Evolutionary conservation across 2,329 filamentous ascomycete species (phyloP).

Genomic region (Cladobotryum mycophilum): DNA sequence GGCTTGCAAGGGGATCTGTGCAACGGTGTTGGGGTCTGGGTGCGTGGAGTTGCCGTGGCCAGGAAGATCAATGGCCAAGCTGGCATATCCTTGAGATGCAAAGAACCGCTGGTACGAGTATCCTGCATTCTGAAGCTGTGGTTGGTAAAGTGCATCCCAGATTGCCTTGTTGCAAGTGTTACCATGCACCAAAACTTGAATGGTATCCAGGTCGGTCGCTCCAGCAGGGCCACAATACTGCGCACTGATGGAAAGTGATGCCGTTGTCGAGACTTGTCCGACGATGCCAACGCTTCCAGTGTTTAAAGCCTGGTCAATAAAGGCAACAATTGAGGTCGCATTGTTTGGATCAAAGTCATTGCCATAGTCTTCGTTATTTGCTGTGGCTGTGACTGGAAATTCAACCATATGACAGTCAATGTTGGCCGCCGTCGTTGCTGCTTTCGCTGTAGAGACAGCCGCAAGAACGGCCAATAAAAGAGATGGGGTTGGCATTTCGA

Average conservation of each 20-base stretch:
- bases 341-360: not conserved
- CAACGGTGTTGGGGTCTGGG: not conserved
- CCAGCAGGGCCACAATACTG: conserved; percentile 3
- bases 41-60: conserved; percentile 1
- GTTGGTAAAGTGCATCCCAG: not conserved
- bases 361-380: conserved; percentile 1
- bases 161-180: not conserved
- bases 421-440: not conserved
- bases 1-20: not conserved
- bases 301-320: not conserved
- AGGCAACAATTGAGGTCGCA: too few species aligned
- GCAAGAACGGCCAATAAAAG: not conserved
- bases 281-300: not conserved
- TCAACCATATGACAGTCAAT: not conserved
- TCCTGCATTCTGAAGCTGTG: not conserved
- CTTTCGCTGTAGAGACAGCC: not conserved
- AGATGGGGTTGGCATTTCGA: too few species aligned
- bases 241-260: not conserved
- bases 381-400: not conserved
- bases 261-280: not conserved
- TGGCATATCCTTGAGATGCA: conserved; percentile 3
- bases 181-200: not conserved
- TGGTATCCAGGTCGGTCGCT: not conserved
- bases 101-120: conserved; percentile 2
- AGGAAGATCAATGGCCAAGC: not conserved